Conservation (phyloP, 169 alveolate genomes). For the Eimeria brunetti region DNA sequence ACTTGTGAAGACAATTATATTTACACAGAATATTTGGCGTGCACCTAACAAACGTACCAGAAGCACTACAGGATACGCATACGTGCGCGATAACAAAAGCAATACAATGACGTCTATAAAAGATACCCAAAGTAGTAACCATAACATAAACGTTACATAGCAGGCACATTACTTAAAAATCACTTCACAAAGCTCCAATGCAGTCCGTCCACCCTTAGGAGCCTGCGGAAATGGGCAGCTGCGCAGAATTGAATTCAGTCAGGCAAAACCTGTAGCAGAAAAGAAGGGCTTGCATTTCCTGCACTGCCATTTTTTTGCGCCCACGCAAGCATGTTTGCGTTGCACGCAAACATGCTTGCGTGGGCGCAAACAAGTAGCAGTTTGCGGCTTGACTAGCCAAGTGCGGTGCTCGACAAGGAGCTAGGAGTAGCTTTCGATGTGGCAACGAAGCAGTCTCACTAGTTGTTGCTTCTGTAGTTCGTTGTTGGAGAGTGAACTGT, state of each 20-base stretch:
- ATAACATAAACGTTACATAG: too few species aligned
- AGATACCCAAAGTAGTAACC: too few species aligned
- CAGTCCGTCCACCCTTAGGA: neutral
- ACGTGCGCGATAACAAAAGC: too few species aligned
- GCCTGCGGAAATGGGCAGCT: neutral
- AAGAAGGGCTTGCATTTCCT: neutral
- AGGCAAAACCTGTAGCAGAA: neutral
- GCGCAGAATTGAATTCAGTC: neutral
- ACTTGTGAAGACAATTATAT: neutral
- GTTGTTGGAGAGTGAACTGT: neutral
- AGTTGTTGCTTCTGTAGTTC: neutral
- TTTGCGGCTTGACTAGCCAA: neutral
- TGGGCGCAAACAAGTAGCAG: neutral
- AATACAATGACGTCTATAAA: too few species aligned
- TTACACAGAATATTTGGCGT: too few species aligned
- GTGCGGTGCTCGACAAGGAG: neutral
- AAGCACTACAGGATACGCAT: too few species aligned
- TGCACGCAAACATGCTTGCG: neutral
- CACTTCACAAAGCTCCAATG: too few species aligned
- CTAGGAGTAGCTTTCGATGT: neutral
- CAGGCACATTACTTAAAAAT: too few species aligned
- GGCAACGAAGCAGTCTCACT: neutral
- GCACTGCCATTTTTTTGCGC: too few species aligned
- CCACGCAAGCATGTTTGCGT: too few species aligned
- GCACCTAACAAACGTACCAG: too few species aligned